These are phyloP conservation scores for Schizosaccharomyces japonicus DNA, from an alignment of 805 yeast genomes.

Conservation along the genomic window DNA sequence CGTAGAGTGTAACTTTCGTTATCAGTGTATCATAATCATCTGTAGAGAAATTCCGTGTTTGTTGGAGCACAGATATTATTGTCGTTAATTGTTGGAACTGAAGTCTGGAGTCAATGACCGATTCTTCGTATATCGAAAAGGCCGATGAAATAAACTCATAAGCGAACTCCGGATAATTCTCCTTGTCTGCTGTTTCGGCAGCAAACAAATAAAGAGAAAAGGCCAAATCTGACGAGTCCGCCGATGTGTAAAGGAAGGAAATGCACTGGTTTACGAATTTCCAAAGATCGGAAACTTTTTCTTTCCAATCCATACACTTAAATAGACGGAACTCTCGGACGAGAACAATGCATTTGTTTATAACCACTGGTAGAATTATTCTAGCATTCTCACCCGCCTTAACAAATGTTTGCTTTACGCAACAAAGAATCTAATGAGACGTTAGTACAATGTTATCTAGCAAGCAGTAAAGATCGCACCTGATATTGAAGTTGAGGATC, in stretches of 20 bases:
- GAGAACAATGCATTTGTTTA: neutral
- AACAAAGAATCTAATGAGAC: neutral
- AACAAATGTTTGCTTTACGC: neutral
- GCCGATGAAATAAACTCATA: slow-evolving; percentile 80
- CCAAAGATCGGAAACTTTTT: slow-evolving; percentile 28
- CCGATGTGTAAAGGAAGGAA: slow-evolving; percentile 29
- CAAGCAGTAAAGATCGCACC: neutral
- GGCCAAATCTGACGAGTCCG: slow-evolving; percentile 18
- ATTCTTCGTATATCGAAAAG: slow-evolving; percentile 58
- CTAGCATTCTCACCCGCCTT: neutral
- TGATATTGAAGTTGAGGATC: neutral
- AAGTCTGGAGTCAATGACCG: slow-evolving; percentile 27
- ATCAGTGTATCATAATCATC: slow-evolving; percentile 65
- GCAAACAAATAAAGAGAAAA: slow-evolving; percentile 30
- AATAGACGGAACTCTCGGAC: neutral
- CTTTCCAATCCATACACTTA: slow-evolving; percentile 11
- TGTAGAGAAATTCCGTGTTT: slow-evolving; percentile 26
- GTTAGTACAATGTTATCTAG: neutral
- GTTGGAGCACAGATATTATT: slow-evolving; percentile 28
- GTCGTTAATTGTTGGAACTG: slow-evolving; percentile 31
- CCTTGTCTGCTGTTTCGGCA: slow-evolving; percentile 62
- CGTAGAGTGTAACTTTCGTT: slow-evolving; percentile 65
- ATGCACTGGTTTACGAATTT: slow-evolving; percentile 48
- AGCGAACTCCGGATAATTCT: slow-evolving; percentile 37
- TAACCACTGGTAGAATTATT: neutral